Evolutionary conservation across 2,329 filamentous ascomycete species (phyloP), one percentile per base, ranked within the genome.

Genomic region (Sporothrix brunneoviolacea): DNA sequence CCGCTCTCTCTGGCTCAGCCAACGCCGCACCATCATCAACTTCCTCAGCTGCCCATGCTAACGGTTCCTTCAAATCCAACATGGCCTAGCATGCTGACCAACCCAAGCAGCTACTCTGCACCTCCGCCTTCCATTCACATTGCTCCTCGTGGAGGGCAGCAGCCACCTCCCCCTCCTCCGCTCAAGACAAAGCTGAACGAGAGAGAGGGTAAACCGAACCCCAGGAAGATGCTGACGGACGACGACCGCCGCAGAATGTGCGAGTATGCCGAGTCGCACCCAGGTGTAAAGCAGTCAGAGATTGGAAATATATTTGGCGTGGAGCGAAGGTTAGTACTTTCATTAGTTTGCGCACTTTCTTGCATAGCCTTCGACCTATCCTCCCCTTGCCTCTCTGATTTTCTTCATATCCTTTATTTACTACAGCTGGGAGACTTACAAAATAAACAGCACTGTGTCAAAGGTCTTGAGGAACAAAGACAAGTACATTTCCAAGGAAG

Each of bases 261-360:
- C 67, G 80, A 89, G 63, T 96, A 91, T 67, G 87, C 91, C 60
- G 86, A 93, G 64, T 86, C 95, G 55, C 84, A 97, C 64, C 93
- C 91, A 19, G 84, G 82, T 43, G 84, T 89, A 40, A 95, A 95
- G 70, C 93, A 98, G 71, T 93, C 90, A 16, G 91, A 97, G 63
- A 98, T 98, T 69, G 93, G 93, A 69, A 86, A 84, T 53, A 83
- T 90, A 65, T 98, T 98, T 70, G 91, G 91, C 32, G 93, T 98
- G 47, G 93, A 98, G 71, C 76, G 93, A 84, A 97, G 93, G 93
- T 97, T 83, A 37, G 45, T 32, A n/a, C 12, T 4, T 21, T 27
- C 12, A 12, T 53, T 36, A 41, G 3, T 37, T 18, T 40, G 21
- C 21, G n/a, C 27, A 32, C 5, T 13, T 37, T 30, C 32, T 49